Evolutionary conservation across 2,329 filamentous ascomycete species (phyloP).

Genomic region (Fusarium sp.): DNA sequence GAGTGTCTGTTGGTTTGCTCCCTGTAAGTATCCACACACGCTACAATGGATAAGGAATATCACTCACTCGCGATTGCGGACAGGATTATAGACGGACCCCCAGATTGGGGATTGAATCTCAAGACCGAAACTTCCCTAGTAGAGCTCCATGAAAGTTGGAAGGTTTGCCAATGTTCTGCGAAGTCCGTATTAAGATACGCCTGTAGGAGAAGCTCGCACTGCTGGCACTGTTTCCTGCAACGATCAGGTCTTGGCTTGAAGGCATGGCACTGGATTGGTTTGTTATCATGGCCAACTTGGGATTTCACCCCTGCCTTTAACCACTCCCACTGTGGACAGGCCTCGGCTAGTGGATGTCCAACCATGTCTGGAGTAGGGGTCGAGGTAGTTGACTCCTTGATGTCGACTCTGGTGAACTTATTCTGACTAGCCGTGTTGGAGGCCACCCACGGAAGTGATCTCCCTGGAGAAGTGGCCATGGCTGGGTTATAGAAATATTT

Average conservation of each 20-base stretch:
- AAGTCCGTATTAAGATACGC: too few species aligned
- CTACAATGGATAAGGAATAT: background rate
- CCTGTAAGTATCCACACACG: background rate
- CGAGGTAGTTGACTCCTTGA: background rate
- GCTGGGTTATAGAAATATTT: background rate
- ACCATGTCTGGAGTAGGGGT: background rate
- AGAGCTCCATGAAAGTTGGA: background rate
- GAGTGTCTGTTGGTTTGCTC: background rate
- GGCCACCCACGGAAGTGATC: background rate
- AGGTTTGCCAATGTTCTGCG: too few species aligned
- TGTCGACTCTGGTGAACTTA: background rate
- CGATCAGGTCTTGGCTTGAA: accelerated
- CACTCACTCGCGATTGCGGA: background rate
- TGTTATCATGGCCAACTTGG: background rate
- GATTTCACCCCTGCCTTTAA: background rate
- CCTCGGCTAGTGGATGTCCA: background rate
- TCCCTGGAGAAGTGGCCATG: background rate
- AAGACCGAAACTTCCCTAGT: background rate
- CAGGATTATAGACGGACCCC: background rate
- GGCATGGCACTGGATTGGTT: background rate
- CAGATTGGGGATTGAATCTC: background rate
- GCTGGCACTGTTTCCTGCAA: background rate
- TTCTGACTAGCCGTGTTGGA: background rate
- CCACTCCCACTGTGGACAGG: background rate
- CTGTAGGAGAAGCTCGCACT: background rate